A percentile compares a stretch with the other conserved stretches of the same genome.
These are phyloP conservation scores for Dactylis glomerata DNA, from an alignment of 176 grass and related monocot species.

Conservation along the genomic window DNA sequence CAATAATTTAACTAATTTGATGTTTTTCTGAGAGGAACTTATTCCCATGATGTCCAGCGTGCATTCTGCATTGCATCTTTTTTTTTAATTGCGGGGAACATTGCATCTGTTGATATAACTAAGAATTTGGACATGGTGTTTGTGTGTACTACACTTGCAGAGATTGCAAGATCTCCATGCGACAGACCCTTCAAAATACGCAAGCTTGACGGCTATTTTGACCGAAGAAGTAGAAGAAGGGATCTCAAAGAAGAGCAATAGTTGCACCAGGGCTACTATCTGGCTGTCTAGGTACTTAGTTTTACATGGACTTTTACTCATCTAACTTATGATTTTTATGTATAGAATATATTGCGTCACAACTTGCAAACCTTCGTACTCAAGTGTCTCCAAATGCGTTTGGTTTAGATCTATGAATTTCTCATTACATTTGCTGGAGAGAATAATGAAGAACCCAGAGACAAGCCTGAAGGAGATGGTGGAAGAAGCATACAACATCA, in stretches of 20 bases:
- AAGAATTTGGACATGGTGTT: neutral
- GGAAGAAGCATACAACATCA: slow-evolving; percentile 60
- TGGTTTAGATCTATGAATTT: slow-evolving; percentile 65
- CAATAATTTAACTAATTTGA: neutral
- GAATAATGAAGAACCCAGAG: slow-evolving; percentile 37
- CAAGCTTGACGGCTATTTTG: slow-evolving; percentile 53
- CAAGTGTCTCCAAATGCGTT: neutral
- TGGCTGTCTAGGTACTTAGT: slow-evolving; percentile 65
- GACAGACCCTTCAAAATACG: slow-evolving; percentile 48
- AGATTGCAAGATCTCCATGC: slow-evolving; percentile 61
- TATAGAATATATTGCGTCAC: neutral
- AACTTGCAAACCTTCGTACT: neutral
- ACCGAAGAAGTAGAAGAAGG: slow-evolving; percentile 53
- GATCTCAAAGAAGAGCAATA: slow-evolving; percentile 56
- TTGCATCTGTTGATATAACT: neutral
- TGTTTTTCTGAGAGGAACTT: neutral
- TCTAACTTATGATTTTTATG: neutral
- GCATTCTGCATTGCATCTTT: neutral
- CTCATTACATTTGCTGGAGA: slow-evolving; percentile 55
- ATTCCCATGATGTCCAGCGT: neutral
- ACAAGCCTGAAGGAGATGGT: slow-evolving; percentile 52
- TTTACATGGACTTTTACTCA: neutral
- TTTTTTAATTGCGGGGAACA: too few relatives aligned
- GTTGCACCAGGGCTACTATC: slow-evolving; percentile 72
- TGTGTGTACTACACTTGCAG: slow-evolving; percentile 20